Base-by-base conservation (phyloP, 2,329 filamentous ascomycete species). In the Thelonectria discophora region DNA sequence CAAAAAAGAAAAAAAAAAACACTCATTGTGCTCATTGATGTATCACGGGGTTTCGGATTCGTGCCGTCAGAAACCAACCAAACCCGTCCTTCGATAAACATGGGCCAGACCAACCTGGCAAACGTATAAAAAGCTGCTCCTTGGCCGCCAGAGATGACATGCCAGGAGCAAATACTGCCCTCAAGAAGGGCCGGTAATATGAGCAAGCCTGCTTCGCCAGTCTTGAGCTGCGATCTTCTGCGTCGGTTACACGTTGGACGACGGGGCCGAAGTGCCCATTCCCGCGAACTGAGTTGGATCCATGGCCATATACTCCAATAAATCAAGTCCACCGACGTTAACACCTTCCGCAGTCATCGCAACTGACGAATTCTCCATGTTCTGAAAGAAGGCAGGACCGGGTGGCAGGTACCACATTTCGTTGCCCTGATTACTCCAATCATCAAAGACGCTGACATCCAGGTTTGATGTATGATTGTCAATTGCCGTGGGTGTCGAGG, bases 331-430 rank as follows among this genome's bases (percentile, higher is more conserved):
- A 10, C 87, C 87, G 2, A 90, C 85, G 67, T 89, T 89, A 51
- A 90, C 84, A 27, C 87, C 87, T 66, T 90, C 87, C 9, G 87
- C 85, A 3, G 87, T 89, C 85, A 89, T 89, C 45, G 86, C 86
- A 10, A 89, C 86, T 7, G 81, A 81, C 34, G 82, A 81, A 64
- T 86, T 86, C 62, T 84, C 85, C 69, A 88, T 81, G 71, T 88
- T 89, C 69, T 89, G 86, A 74, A 88, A 89, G 60, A 90, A 86
- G 5, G 86, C 86, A 2, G 87, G 80, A 0, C 87, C 87, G 0
- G 87, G 81, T 0, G 87, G 87, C 1, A 90, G 79, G 70, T 89
- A 90, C 87, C 87, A 90, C 84, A 90, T 87, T 69, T 88, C 86
- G 69, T 82, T 84, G 61, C 82, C 80, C 3, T 82, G 78, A 59